phyloP scores from a whole-genome alignment of 768 basidiomycete genomes.

The Ramaria sp. region DNA sequence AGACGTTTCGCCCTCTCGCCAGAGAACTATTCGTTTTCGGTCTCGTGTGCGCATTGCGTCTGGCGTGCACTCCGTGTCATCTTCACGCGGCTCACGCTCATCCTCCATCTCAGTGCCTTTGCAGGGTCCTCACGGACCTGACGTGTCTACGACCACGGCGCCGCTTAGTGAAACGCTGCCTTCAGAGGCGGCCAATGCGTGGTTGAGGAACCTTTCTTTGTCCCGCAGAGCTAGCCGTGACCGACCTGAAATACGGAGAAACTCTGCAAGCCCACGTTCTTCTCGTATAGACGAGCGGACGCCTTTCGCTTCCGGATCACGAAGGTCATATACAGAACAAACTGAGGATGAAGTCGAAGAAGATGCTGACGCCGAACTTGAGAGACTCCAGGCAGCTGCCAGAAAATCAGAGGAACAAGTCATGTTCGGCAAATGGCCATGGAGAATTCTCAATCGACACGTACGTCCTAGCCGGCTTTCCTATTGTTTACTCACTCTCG shows the following conservation, averaged over 20 bases:
- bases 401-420: slow-evolving; percentile 41
- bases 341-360: slow-evolving; percentile 9
- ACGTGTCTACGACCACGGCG: slow-evolving; percentile 15
- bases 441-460: slow-evolving; percentile 54
- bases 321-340: slow-evolving; percentile 7
- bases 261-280: not conserved
- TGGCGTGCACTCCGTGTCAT: slow-evolving; percentile 38
- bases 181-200: slow-evolving; percentile 15
- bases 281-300: slow-evolving; percentile 26
- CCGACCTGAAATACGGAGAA: not conserved
- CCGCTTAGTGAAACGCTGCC: slow-evolving; percentile 7
- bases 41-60: slow-evolving; percentile 72
- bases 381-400: slow-evolving; percentile 24
- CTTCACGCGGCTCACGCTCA: slow-evolving; percentile 54
- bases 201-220: slow-evolving; percentile 1
- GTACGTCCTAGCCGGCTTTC: slow-evolving; percentile 32
- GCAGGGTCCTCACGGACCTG: slow-evolving; percentile 41
- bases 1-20: not conserved
- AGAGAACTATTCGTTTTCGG: slow-evolving; percentile 45
- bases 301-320: slow-evolving; percentile 20
- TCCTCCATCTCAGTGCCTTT: slow-evolving; percentile 79
- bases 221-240: not conserved
- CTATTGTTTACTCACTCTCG: not conserved
- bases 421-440: slow-evolving; percentile 58
- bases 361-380: slow-evolving; percentile 17